Percentiles rank a stretch among this genome's conserved stretches.
Evolutionary conservation across 2,329 filamentous ascomycete species (phyloP).

Genomic region (Thielaviopsis punctulata): DNA sequence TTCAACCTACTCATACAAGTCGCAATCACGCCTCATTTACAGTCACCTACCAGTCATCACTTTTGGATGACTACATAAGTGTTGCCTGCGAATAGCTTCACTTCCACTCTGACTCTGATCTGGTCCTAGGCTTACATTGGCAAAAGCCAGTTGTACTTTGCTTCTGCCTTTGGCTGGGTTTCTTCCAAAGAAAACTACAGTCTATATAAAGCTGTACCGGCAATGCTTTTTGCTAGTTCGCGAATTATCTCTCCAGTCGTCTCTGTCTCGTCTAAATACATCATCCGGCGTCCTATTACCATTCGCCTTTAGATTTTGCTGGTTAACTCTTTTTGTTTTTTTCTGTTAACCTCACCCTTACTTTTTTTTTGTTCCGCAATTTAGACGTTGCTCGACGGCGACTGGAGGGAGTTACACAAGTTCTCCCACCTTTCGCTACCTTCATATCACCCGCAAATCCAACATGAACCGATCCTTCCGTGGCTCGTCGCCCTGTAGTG

Average conservation of each 20-base stretch:
- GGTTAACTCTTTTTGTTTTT: background rate
- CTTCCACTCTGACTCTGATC: background rate
- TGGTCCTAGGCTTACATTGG: background rate
- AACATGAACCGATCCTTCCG: slow-evolving; percentile 35
- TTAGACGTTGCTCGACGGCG: slow-evolving; percentile 34
- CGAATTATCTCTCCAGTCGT: slow-evolving; percentile 6
- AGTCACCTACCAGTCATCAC: background rate
- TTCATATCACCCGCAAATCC: slow-evolving; percentile 17
- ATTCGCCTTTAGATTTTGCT: background rate
- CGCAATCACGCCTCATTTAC: background rate
- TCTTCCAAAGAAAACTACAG: background rate
- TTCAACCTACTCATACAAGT: background rate
- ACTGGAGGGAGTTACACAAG: slow-evolving; percentile 29
- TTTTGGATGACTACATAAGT: slow-evolving; percentile 7
- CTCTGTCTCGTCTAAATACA: slow-evolving; percentile 2
- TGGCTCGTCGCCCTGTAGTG: slow-evolving; percentile 36
- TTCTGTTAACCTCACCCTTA: too few relatives aligned
- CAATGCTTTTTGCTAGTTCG: slow-evolving; percentile 8
- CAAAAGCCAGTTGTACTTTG: background rate
- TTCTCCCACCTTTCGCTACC: slow-evolving; percentile 16
- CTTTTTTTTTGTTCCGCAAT: slow-evolving; percentile 1
- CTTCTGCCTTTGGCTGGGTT: background rate
- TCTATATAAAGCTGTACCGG: background rate
- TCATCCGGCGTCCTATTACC: background rate
- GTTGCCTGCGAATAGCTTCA: slow-evolving; percentile 8